Conservation (phyloP, 2,329 filamentous ascomycete genomes). For the Periconia sp. region DNA sequence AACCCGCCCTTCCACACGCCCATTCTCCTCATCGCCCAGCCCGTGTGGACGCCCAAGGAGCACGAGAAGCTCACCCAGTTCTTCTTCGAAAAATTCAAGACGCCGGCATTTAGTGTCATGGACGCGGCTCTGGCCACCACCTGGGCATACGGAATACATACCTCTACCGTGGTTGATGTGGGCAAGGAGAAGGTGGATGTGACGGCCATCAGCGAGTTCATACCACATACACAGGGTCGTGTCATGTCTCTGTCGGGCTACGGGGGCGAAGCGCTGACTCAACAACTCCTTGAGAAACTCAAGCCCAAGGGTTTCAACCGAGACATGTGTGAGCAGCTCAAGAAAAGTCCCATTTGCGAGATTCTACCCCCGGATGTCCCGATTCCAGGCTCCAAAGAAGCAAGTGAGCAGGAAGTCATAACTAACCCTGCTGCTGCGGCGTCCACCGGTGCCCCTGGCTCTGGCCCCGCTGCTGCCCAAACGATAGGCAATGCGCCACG, state of each 20-base stretch:
- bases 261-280: constrained; percentile 86
- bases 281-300: constrained; percentile 69
- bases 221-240: constrained; percentile 69
- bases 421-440: constrained; percentile 59
- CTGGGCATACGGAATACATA: constrained; percentile 78
- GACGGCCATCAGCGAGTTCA: constrained; percentile 83
- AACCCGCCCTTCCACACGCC: constrained; percentile 93
- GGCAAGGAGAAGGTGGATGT: constrained; percentile 92
- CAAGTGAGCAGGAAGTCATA: constrained; percentile 38
- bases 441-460: constrained; percentile 56
- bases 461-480: constrained; percentile 47
- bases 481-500: constrained; percentile 51
- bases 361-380: constrained; percentile 58
- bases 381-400: constrained; percentile 53
- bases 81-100: constrained; percentile 96
- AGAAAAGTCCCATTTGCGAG: constrained; percentile 64
- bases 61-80: constrained; percentile 88
- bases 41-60: constrained; percentile 86
- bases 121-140: constrained; percentile 82
- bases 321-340: constrained; percentile 67
- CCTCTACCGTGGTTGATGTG: constrained; percentile 85
- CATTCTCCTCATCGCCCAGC: constrained; percentile 85
- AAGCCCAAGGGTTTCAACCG: constrained; percentile 57
- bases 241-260: constrained; percentile 65
- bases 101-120: constrained; percentile 86